Percentiles rank a stretch among this genome's conserved stretches.
These are phyloP conservation scores for Corrigiola litoralis DNA, from an alignment of 179 eudicot species.

Conservation along the genomic window DNA sequence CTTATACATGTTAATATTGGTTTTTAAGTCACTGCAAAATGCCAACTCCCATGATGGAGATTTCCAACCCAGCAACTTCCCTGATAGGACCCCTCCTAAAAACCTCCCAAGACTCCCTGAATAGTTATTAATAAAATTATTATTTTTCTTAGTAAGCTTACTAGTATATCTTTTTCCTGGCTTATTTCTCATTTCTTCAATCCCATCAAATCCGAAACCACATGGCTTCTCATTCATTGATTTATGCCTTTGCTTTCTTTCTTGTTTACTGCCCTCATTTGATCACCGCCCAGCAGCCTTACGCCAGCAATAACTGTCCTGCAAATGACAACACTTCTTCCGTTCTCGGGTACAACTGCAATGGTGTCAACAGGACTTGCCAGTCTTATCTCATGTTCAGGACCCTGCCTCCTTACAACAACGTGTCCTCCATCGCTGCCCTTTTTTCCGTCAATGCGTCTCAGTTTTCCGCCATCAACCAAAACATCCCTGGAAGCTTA, in stretches of 20 bases:
- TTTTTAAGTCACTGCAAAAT: background rate
- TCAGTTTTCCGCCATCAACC: slow-evolving; percentile 49
- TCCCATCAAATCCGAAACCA: slow-evolving; percentile 11
- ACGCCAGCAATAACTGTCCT: slow-evolving; percentile 26
- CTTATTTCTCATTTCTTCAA: background rate
- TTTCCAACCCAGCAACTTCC: slow-evolving; percentile 8
- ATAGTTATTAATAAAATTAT: no score
- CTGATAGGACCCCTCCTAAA: background rate
- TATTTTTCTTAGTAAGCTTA: background rate
- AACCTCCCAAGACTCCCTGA: background rate
- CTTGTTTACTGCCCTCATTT: slow-evolving; percentile 16
- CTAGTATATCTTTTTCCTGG: background rate
- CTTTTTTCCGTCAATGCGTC: slow-evolving; percentile 37
- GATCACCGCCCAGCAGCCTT: slow-evolving; percentile 54
- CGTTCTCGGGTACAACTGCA: slow-evolving; percentile 55
- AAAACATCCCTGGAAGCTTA: slow-evolving; percentile 30
- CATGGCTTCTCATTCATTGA: slow-evolving; percentile 23
- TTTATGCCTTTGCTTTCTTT: slow-evolving; percentile 13
- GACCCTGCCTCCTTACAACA: slow-evolving; percentile 40
- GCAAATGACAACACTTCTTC: slow-evolving; percentile 29
- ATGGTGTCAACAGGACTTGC: slow-evolving; percentile 52
- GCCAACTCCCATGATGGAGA: background rate
- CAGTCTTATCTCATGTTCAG: slow-evolving; percentile 60
- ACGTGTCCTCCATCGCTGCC: slow-evolving; percentile 46
- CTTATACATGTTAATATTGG: slow-evolving; percentile 7